These are phyloP conservation scores for Sanghuangporus sanghuang DNA, from an alignment of 1,284 basidiomycete genomes.

Conservation along the genomic window DNA sequence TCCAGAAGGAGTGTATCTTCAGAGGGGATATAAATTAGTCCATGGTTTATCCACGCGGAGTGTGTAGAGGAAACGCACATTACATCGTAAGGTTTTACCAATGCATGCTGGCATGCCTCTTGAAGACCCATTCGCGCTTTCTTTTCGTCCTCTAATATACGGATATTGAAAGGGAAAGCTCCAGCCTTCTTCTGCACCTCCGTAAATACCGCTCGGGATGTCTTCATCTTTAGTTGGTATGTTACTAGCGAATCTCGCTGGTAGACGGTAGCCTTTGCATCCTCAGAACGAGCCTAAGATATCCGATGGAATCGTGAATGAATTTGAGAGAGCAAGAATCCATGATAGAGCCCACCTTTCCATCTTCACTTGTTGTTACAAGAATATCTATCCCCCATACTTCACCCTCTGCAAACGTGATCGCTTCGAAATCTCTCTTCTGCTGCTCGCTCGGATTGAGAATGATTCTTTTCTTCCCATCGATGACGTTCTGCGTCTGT, in stretches of 20 bases:
- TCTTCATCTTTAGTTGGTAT: slow-evolving; percentile 98
- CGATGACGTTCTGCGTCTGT: slow-evolving; percentile 90
- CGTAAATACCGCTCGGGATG: slow-evolving; percentile 89
- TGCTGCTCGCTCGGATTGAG: slow-evolving; percentile 83
- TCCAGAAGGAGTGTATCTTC: slow-evolving; percentile 72
- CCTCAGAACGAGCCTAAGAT: slow-evolving; percentile 70
- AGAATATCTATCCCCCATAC: slow-evolving; percentile 96
- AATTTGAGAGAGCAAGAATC: not conserved
- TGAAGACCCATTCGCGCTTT: slow-evolving; percentile 91
- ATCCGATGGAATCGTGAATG: slow-evolving; percentile 26
- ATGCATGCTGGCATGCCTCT: slow-evolving; percentile 91
- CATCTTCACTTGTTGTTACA: slow-evolving; percentile 83
- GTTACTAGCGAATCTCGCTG: slow-evolving; percentile 85
- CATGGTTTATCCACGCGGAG: not conserved
- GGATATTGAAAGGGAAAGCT: slow-evolving; percentile 96
- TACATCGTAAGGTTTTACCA: slow-evolving; percentile 89
- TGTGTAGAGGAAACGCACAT: slow-evolving; percentile 47
- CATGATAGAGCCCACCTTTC: slow-evolving; percentile 55
- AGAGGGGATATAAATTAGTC: not conserved
- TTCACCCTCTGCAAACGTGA: slow-evolving; percentile 88
- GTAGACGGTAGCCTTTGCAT: slow-evolving; percentile 89
- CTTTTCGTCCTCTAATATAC: slow-evolving; percentile 92
- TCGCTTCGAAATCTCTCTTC: slow-evolving; percentile 79
- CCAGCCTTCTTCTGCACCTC: slow-evolving; percentile 98
- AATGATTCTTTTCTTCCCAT: slow-evolving; percentile 95